Evolutionary conservation across 805 yeast species (phyloP), one percentile per base, ranked within the genome.

Genomic region (Wickerhamomyces sydowiorum): DNA sequence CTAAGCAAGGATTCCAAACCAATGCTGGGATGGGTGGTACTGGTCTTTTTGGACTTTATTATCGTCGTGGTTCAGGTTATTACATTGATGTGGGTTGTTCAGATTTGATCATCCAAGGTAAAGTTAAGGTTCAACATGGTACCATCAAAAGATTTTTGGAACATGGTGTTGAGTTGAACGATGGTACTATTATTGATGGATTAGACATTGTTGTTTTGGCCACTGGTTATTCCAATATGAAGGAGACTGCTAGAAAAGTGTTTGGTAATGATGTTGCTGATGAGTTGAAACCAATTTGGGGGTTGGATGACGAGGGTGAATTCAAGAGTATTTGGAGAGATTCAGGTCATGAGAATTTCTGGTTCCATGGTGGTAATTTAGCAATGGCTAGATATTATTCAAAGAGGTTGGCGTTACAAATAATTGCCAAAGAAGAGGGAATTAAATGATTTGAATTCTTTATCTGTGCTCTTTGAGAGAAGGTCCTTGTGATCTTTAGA

Each of bases 1-100:
- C 41, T 18, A 47, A 56, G 19, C 59, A 53, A 20, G 74, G 74
- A 0, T 70, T 70, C 58, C 54, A 67, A 50, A 51, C 64, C n/a
- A 66, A 66, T 47, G 56, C 62, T 22, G 75, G 75, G 17, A 61
- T 60, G 54, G 75, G 71, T 22, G 68, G 61, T 24, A 64, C 72
- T 30, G 75, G 76, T 4, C 49, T 70, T 40, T 62, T 65, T 41
- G 67, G 71, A 18, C 53, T 65, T 40, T 64, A 67, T 46, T 58
- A 55, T 47, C 56, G 72, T 39, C 59, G 68, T 49, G 72, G 71
- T 25, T 73, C 75, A 1, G 76, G 76, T 34, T 70, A 69, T 50
- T 70, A 70, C 49, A 67, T 66, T 42, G 73, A 70, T 46, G 73
- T 68, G 36, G 76, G 76, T 8, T 62, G 67, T 44, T 66, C 73